Evolutionary conservation across 257 asterid species (phyloP).

Genomic region (Henckelia pumila): DNA sequence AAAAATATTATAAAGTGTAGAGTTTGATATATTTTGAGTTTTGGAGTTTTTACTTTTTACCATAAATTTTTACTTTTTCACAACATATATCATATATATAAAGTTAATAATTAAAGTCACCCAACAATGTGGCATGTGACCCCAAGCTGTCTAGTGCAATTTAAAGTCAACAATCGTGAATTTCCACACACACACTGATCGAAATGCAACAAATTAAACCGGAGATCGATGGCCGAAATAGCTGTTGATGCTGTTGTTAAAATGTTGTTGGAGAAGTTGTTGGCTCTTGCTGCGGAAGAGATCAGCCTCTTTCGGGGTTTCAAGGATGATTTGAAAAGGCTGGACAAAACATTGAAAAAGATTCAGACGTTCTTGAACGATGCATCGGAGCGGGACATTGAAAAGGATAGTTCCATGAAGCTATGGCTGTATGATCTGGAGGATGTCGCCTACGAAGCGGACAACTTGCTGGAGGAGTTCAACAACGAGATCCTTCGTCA

Average conservation of each 20-base stretch:
- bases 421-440: neutral
- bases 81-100: too few species aligned
- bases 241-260: conserved; percentile 12
- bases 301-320: neutral
- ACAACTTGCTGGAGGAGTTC: neutral
- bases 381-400: neutral
- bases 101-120: too few species aligned
- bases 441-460: neutral
- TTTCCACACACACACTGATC: too few species aligned
- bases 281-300: conserved; percentile 8
- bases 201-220: too few species aligned
- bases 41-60: too few species aligned
- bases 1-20: too few species aligned
- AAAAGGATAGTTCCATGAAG: neutral
- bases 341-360: neutral
- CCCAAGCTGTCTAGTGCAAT: too few species aligned
- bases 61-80: too few species aligned
- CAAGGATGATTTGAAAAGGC: neutral
- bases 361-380: conserved; percentile 11
- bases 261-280: neutral
- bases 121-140: too few species aligned
- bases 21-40: too few species aligned
- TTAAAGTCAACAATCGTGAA: too few species aligned
- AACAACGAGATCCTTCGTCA: neutral
- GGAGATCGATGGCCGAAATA: neutral